Evolutionary conservation across 108 stramenopile genomes (phyloP).

Genomic region (Cyclotella baltica): DNA sequence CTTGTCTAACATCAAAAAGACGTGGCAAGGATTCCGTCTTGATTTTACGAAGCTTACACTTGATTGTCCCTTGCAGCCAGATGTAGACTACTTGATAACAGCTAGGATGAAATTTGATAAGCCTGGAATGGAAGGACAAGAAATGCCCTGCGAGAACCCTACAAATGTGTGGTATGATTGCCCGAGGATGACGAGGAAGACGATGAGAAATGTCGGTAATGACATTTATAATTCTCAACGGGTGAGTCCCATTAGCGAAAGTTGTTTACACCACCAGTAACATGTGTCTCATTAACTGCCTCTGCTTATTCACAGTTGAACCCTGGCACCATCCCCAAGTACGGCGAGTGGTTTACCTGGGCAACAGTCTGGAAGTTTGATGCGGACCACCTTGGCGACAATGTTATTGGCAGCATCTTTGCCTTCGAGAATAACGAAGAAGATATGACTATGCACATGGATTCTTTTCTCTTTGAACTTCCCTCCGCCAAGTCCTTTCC

Average conservation of each 20-base stretch:
- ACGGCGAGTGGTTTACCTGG: constrained; percentile 61
- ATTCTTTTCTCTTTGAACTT: constrained; percentile 52
- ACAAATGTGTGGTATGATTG: constrained; percentile 23
- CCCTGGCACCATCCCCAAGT: constrained; percentile 30
- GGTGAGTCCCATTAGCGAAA: constrained; percentile 15
- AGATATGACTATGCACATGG: constrained; percentile 52
- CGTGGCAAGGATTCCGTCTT: constrained; percentile 40
- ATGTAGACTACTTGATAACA: constrained; percentile 51
- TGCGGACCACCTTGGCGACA: constrained; percentile 25
- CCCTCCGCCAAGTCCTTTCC: constrained; percentile 56
- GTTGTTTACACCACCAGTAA: too few relatives aligned
- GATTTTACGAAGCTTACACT: constrained; percentile 29
- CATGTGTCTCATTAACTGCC: too few relatives aligned
- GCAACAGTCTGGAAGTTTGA: constrained; percentile 40
- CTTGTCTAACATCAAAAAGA: constrained; percentile 2
- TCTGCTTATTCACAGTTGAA: constrained; percentile 4
- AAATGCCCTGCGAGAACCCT: constrained; percentile 31
- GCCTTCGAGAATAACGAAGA: constrained; percentile 49
- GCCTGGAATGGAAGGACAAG: constrained; percentile 20
- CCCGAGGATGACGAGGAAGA: constrained; percentile 28
- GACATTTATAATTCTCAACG: not conserved
- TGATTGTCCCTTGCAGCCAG: constrained; percentile 36
- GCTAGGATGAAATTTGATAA: constrained; percentile 54
- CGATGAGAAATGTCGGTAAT: constrained; percentile 22
- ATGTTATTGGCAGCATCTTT: constrained; percentile 52